Base-by-base conservation (phyloP, 2,329 filamentous ascomycete genomes). In the Fusarium chlamydosporum region DNA sequence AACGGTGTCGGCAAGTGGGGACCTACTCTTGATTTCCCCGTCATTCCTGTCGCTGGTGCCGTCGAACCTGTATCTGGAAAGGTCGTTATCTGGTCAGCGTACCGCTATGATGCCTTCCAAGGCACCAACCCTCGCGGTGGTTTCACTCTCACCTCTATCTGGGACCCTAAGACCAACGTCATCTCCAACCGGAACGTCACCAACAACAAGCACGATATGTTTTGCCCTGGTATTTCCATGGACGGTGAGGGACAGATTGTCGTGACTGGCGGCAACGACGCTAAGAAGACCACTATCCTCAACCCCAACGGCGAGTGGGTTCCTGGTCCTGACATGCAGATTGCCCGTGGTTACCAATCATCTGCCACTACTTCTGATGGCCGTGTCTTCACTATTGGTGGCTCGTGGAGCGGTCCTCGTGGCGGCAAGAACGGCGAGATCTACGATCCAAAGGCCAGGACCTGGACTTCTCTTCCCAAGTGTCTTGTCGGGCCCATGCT, bases 181-280 rank as follows among this genome's bases (percentile, higher is more conserved):
- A 67, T 70, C 23, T 48, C 62, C 2, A 52, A 64, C 37, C 67
- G 58, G 7, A 67, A 64, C 13, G 35, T 82, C 7, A 73, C 76
- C 56, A 74, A 85, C 67, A 86, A 83, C 1, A 68, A 79, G 9
- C 83, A 86, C 69, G 84, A 86, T 70, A 87, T 86, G 85, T 87
- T 86, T 71, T 88, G 86, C 72, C 85, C 86, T 0, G 86, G 85
- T 4, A 84, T 88, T 29, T 83, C 81, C 4, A 76, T 84, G 15
- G 82, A 84, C 47, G 80, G 79, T 16, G 76, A 82, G 16, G 86
- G 85, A 2, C 77, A 80, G 4, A 80, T 87, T n/a, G 71, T 88
- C 2, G 82, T 89, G 6, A 85, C 83, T 4, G 87, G 88, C 2
- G 87, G 87, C 6, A 82, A 82, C 38, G 81, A 83, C 57, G 82